A percentile compares a stretch with the other conserved stretches of the same genome.
Conservation (phyloP, 2,329 filamentous ascomycete genomes). For the Alternaria sp. region DNA sequence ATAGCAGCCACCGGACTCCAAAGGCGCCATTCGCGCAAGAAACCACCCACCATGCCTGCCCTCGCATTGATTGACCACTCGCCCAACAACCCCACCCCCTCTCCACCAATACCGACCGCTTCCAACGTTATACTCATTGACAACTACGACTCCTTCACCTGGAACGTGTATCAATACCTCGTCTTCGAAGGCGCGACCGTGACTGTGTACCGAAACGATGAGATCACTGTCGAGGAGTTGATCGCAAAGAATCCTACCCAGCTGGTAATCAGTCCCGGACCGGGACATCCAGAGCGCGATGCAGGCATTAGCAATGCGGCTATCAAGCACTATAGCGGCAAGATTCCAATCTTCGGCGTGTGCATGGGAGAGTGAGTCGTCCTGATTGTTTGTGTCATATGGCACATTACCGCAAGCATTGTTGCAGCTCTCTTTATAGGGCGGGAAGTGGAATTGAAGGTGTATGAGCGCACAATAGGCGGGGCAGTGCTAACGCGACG, state of each 20-base stretch:
- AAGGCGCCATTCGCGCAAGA: not conserved
- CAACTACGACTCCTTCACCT: conserved; percentile 99
- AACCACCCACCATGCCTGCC: conserved; percentile 50
- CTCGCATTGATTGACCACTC: conserved; percentile 78
- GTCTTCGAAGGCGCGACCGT: conserved; percentile 94
- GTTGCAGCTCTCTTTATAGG: too few relatives aligned
- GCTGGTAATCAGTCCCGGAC: conserved; percentile 92
- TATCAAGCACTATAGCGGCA: conserved; percentile 89
- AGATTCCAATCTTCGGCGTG: conserved; percentile 94
- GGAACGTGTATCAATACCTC: conserved; percentile 99
- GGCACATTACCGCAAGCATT: too few relatives aligned
- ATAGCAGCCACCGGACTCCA: not conserved
- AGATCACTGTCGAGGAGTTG: conserved; percentile 84
- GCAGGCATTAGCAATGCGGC: conserved; percentile 93
- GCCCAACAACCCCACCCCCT: conserved; percentile 80
- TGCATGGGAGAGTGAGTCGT: conserved; percentile 90
- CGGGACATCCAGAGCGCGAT: conserved; percentile 89
- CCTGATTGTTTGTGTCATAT: not conserved
- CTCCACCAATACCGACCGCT: conserved; percentile 76
- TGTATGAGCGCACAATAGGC: not conserved
- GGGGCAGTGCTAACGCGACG: conserved; percentile 7
- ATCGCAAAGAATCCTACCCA: conserved; percentile 88
- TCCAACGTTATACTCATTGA: conserved; percentile 95
- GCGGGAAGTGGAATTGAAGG: not conserved
- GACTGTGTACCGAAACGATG: conserved; percentile 90